Base-by-base conservation (phyloP, 345 rosid genomes). In the Linum usitatissimum region DNA sequence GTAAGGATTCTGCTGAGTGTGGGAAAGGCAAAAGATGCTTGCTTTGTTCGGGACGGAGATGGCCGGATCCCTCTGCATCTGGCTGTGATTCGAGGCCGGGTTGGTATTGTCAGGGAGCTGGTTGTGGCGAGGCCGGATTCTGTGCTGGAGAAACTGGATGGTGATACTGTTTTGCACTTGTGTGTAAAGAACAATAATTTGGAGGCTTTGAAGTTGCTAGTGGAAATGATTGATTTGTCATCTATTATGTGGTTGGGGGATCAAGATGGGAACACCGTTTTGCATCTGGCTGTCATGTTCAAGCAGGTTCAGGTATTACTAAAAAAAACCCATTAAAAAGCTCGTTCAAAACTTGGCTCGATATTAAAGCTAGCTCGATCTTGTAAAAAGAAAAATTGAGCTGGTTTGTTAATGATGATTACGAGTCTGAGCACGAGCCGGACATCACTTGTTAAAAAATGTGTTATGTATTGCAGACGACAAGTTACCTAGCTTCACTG, bases 161-260 rank as follows among this genome's bases (percentile, higher is more conserved):
- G 59, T 18, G 59, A 55, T 30, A 55, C 59, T 10, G 59, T 55
- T 20, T 30, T 55, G 59, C 59, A 55, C 30, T 19, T 18, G 59
- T 20, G 30, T 19, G 59, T 18, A 12, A 55, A 19, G 59, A 6
- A 55, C 14, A 55, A 18, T 19, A 30, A 18, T 10, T 9, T 55
- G 23, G 30, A 18, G 59, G 9, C 59, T 0, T 5, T 55, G 59
- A 19, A 55, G 59, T 9, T 18, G 14, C 30, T 55, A 6, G 59
- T 55, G 5, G 13, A 28, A 6, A 6, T 55, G 59, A 28, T 18
- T 19, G 13, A n/a, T n/a, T n/a, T n/a, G n/a, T n/a, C 13, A 12
- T 45, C 51, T 17, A 55, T 55, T 14, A 18, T 55, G 14, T 6
- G 30, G 3, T 20, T 9, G 30, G 59, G 59, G 14, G 14, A 55